A percentile compares a stretch with the other conserved stretches of the same genome.
Evolutionary conservation across 257 asterid species (phyloP).

Genomic region (Solanum clarkiae): DNA sequence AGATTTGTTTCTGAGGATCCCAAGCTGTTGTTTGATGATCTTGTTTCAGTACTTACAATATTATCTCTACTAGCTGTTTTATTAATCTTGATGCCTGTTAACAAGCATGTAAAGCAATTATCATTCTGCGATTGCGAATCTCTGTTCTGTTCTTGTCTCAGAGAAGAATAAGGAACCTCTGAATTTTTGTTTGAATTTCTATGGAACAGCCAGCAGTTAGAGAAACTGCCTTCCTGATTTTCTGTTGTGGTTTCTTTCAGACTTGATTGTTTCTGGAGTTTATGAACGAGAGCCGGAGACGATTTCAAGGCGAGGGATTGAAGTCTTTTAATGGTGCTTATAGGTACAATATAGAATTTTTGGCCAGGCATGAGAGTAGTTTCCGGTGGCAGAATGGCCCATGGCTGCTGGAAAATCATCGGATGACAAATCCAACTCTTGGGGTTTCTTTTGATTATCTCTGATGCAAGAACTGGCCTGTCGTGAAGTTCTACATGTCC

Average conservation of each 20-base stretch:
- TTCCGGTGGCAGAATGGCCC: constrained; percentile 41
- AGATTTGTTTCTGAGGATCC: neutral
- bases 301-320: constrained; percentile 13
- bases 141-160: neutral
- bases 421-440: constrained; percentile 49
- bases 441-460: constrained; percentile 41
- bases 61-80: neutral
- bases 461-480: constrained; percentile 40
- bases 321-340: constrained; percentile 41
- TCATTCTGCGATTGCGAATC: neutral
- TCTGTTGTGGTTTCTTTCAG: neutral
- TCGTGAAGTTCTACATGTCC: constrained; percentile 71
- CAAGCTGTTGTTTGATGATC: neutral
- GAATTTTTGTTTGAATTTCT: neutral
- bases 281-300: neutral
- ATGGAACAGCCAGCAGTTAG: constrained; percentile 17
- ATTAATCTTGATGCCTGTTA: constrained; percentile 2
- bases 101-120: constrained; percentile 4
- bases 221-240: neutral
- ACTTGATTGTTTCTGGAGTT: neutral
- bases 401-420: constrained; percentile 46
- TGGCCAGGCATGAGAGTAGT: constrained; percentile 43
- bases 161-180: neutral
- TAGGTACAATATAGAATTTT: constrained; percentile 50
- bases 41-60: neutral